These are phyloP conservation scores for Pleurostoma richardsiae DNA, from an alignment of 2,329 filamentous ascomycete species.

Conservation along the genomic window DNA sequence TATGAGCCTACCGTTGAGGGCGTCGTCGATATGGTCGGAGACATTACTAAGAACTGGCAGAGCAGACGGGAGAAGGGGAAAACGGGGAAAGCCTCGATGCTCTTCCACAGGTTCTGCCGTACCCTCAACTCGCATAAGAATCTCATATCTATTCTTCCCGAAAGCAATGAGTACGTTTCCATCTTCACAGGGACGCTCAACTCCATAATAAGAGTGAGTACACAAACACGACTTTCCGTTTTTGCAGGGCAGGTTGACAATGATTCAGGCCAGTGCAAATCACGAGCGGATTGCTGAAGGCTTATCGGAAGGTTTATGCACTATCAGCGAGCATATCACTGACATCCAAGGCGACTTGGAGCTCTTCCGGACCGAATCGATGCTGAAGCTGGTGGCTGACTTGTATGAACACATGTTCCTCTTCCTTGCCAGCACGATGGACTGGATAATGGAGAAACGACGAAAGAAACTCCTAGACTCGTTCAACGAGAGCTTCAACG, in stretches of 20 bases:
- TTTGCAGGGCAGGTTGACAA: neutral
- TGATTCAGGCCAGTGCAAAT: conserved; percentile 15
- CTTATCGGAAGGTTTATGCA: conserved; percentile 10
- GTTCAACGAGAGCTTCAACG: conserved; percentile 10
- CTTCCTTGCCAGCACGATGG: conserved; percentile 13
- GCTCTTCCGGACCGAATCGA: conserved; percentile 9
- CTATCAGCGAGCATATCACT: conserved; percentile 12
- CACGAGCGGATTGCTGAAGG: conserved; percentile 13
- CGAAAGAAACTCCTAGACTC: conserved; percentile 9
- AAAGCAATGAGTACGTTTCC: conserved; percentile 21
- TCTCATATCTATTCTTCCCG: conserved; percentile 18
- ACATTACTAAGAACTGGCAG: conserved; percentile 2
- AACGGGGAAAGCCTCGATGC: conserved; percentile 5
- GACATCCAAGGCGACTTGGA: conserved; percentile 5
- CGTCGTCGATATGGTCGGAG: conserved; percentile 6
- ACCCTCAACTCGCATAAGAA: conserved; percentile 15
- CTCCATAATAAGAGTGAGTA: conserved; percentile 16
- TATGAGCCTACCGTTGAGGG: conserved; percentile 7
- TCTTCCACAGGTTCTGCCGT: conserved; percentile 18
- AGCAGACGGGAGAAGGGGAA: conserved; percentile 4
- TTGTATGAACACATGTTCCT: conserved; percentile 19
- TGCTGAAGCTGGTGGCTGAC: conserved; percentile 8
- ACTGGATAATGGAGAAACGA: conserved; percentile 14
- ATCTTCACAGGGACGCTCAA: conserved; percentile 19
- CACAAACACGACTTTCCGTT: neutral